Conservation (phyloP, 495 filamentous ascomycete genomes). For the Trichoderma virens region DNA sequence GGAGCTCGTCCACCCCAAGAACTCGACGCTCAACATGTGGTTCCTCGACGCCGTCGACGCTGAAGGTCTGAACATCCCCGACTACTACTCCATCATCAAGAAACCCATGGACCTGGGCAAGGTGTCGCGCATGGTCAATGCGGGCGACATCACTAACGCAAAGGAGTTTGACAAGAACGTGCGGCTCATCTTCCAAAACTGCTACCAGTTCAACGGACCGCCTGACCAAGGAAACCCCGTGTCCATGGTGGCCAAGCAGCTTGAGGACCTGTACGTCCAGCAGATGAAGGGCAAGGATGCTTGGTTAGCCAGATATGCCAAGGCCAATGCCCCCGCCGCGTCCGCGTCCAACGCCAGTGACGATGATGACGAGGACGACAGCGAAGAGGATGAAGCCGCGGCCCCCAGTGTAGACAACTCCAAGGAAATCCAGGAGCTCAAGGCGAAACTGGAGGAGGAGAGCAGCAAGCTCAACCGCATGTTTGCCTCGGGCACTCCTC, state of each 20-base stretch:
- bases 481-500: constrained; percentile 62
- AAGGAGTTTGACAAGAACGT: constrained; percentile 85
- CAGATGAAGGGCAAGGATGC: constrained; percentile 67
- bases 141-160: constrained; percentile 72
- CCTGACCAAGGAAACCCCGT: constrained; percentile 53
- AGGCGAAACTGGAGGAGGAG: constrained; percentile 41
- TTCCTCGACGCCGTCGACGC: constrained; percentile 86
- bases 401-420: neutral
- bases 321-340: constrained; percentile 37
- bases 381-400: constrained; percentile 21
- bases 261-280: constrained; percentile 63
- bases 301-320: constrained; percentile 69
- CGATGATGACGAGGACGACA: constrained; percentile 39
- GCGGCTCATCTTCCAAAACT: constrained; percentile 78
- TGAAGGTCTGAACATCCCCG: constrained; percentile 86
- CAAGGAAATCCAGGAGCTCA: constrained; percentile 21
- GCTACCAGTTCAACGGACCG: constrained; percentile 80
- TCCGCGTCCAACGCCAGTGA: constrained; percentile 21
- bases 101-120: constrained; percentile 92
- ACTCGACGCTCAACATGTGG: constrained; percentile 53
- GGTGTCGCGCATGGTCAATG: constrained; percentile 63
- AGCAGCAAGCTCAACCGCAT: constrained; percentile 57
- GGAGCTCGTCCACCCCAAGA: constrained; percentile 69
- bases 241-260: constrained; percentile 56
- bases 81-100: constrained; percentile 89